Evolutionary conservation across 176 grass and related monocot genomes (phyloP), one percentile per base, ranked within the genome.

Genomic region (Ananas comosus): DNA sequence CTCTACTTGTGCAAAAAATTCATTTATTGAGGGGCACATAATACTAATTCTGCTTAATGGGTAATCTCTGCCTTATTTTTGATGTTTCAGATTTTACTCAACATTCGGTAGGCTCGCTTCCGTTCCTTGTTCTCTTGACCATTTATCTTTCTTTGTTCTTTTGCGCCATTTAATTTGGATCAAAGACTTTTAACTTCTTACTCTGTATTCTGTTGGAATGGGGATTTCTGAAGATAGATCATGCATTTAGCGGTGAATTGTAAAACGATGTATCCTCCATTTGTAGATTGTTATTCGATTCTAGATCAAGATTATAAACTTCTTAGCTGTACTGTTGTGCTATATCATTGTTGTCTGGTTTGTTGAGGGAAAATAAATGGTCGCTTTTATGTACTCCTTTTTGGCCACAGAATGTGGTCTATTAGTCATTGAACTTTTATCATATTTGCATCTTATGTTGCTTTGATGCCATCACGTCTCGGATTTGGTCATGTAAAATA

Each of bases 61-160:
- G 85, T 87, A 88, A 87, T 84, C 79, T 82, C 82, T 85, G 49
- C 71, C 65, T 76, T 78, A 80, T 77, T 78, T 80, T 74, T 78
- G 64, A 74, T 63, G 77, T 81, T 70, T 82, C 82, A 85, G 73
- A 84, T 82, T 87, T 87, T 91, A 80, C 84, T 79, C 59, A 14
- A 72, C 72, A 76, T 91, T 84, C 52, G 72, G 76, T 82, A 80
- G 79, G 71, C 50, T 79, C 79, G 75, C 79, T 67, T 49, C 65
- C 33, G 33, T 68, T 79, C 79, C n/a, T 11, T 73, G 71, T 79
- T 79, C 70, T 73, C 67, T 81, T 66, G 70, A 76, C 51, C 79
- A 79, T 74, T 72, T 81, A 76, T 65, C 63, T 81, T 64, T 64
- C 50, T 80, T 80, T 78, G 53, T 70, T 49, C 65, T 81, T 80